Conservation (phyloP, 805 yeast genomes). For the Saccharomyces kudriavzevii region DNA sequence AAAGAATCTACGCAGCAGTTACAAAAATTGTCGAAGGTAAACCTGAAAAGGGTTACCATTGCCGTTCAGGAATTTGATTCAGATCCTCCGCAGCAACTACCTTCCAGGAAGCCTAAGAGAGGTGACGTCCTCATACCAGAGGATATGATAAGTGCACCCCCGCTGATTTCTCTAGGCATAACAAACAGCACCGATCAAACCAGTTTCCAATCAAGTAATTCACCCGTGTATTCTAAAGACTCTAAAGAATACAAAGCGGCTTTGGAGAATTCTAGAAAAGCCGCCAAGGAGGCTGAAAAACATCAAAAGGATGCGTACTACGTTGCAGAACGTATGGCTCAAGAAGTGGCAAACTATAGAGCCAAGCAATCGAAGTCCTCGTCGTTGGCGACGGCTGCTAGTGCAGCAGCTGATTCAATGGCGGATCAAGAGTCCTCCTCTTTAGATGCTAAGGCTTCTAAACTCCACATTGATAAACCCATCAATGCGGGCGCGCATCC, state of each 20-base stretch:
- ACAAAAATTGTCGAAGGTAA: slow-evolving; percentile 16
- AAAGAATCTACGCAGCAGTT: not conserved
- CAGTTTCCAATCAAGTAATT: slow-evolving; percentile 4
- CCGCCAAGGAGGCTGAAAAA: slow-evolving; percentile 52
- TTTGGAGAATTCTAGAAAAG: slow-evolving; percentile 47
- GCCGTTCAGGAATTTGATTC: slow-evolving; percentile 61
- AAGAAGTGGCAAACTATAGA: slow-evolving; percentile 49
- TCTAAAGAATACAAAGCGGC: slow-evolving; percentile 47
- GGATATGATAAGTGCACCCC: slow-evolving; percentile 50
- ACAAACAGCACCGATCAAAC: slow-evolving; percentile 27
- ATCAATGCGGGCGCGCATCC: slow-evolving; percentile 53
- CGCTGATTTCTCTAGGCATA: slow-evolving; percentile 63
- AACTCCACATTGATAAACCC: slow-evolving; percentile 61
- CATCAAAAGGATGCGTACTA: slow-evolving; percentile 72
- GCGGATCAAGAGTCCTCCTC: slow-evolving; percentile 2
- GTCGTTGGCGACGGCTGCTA: slow-evolving; percentile 25
- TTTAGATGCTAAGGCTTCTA: slow-evolving; percentile 21
- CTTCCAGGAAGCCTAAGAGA: slow-evolving; percentile 70
- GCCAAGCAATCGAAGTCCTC: not conserved
- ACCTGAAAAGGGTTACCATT: slow-evolving; percentile 61
- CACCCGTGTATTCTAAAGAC: slow-evolving; percentile 30
- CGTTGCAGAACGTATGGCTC: slow-evolving; percentile 62
- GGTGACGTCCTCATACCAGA: slow-evolving; percentile 74
- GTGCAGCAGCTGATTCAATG: slow-evolving; percentile 31
- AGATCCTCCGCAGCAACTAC: slow-evolving; percentile 94